Base-by-base conservation (phyloP, 2,329 filamentous ascomycete genomes). In the Diaporthe sp. region DNA sequence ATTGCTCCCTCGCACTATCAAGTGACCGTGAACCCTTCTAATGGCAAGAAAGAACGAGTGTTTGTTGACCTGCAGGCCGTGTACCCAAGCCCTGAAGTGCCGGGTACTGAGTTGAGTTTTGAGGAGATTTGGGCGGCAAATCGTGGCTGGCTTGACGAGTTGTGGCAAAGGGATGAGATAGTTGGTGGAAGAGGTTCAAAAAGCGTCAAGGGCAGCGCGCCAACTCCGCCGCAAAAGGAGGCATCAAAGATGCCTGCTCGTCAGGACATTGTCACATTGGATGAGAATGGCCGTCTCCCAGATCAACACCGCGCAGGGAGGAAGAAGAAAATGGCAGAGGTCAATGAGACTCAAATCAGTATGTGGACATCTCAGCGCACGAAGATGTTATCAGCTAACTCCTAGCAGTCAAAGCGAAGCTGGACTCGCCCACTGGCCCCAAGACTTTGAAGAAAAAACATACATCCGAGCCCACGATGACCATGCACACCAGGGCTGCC, bases 291-390 rank as follows among this genome's bases (percentile, higher is more conserved):
- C 3, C 86, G 83, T 0, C 80, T 86, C 22, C 86, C 87, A 77
- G 82, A 87, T 58, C 83, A 84, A 42, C 78, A 83, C 50, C 84
- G 83, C 76, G 86, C 86, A 80, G 85, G 86, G 44, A 92, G 90
- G 82, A 94, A 92, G 81, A 92, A 96, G 85, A 96, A 97, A 83
- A 85, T 93, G 61, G 93, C 94, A 84, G 95, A 98, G 80, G 87
- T 96, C 72, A 96, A 96, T 79, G 95, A 97, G 83, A 97, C 96
- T 3, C 95, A 98, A 83, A 98, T 96, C 70, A 94, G 94, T 97
- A 86, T 86, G 93, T 87, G 8, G 22, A 25, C 22, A 12, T 39
- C 13, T 9, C 7, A 12, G 7, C 37, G 19, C 19, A 47, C n/a
- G 25, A 44, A 44, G 12, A 9, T 8, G 19, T 13, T n/a, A 27